These are phyloP conservation scores for Lachnellula subtilissima DNA, from an alignment of 2,329 filamentous ascomycete species.

Conservation along the genomic window DNA sequence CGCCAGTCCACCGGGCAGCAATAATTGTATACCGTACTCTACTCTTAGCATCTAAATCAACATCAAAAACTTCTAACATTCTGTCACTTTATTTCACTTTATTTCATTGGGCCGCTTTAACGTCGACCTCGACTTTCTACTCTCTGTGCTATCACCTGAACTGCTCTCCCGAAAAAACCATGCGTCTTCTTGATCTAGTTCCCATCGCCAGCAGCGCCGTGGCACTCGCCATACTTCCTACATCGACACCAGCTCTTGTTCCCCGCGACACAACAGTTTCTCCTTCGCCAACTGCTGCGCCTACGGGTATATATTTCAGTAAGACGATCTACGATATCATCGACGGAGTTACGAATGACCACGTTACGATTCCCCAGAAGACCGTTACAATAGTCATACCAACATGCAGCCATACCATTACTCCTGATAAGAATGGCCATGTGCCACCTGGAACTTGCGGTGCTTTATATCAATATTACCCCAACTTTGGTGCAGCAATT, in stretches of 20 bases:
- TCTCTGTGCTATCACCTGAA: not conserved
- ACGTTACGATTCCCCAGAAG: conserved; percentile 29
- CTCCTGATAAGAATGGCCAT: conserved; percentile 34
- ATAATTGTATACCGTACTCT: not conserved
- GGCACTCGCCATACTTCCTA: not conserved
- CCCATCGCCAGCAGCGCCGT: not conserved
- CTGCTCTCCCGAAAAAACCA: not conserved
- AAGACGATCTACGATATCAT: conserved; percentile 30
- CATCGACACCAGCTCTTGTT: not conserved
- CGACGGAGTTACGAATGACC: conserved; percentile 26
- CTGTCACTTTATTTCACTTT: not conserved
- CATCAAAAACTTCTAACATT: not conserved
- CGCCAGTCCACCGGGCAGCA: not conserved
- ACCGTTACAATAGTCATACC: conserved; percentile 25
- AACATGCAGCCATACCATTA: conserved; percentile 36
- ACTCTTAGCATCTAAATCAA: not conserved
- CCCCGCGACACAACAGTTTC: not conserved
- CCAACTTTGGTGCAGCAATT: conserved; percentile 33
- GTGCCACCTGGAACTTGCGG: conserved; percentile 34
- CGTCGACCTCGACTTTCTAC: not conserved
- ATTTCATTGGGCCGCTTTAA: not conserved
- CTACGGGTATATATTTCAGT: conserved; percentile 20
- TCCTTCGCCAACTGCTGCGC: not conserved
- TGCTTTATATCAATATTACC: conserved; percentile 33
- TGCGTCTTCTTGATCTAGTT: not conserved